phyloP scores from a whole-genome alignment of 495 filamentous ascomycete species.

The Glonium stellatum region DNA sequence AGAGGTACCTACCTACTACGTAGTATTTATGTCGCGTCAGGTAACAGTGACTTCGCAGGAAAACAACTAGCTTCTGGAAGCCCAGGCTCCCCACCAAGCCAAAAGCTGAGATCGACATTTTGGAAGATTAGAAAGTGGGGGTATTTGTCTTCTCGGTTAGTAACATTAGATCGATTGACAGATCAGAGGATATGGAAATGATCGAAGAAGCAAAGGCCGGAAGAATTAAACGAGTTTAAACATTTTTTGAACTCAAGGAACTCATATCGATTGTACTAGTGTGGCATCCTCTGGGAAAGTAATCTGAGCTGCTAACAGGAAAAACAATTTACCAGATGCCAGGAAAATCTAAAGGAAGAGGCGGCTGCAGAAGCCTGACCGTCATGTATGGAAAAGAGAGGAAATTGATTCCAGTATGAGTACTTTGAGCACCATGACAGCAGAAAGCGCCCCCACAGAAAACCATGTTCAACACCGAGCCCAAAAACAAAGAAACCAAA shows the following conservation, averaged over 20 bases:
- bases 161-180: too few species aligned
- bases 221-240: neutral
- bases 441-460: slow-evolving; percentile 12
- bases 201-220: too few species aligned
- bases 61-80: too few species aligned
- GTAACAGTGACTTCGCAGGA: too few species aligned
- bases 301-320: neutral
- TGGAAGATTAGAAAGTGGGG: too few species aligned
- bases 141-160: too few species aligned
- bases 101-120: too few species aligned
- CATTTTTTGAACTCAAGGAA: neutral
- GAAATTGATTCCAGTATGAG: slow-evolving; percentile 10
- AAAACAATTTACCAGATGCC: slow-evolving; percentile 2
- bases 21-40: too few species aligned
- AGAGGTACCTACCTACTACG: too few species aligned
- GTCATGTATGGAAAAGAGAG: slow-evolving; percentile 2
- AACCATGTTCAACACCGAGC: slow-evolving; percentile 26
- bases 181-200: too few species aligned
- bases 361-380: slow-evolving; percentile 2
- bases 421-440: slow-evolving; percentile 6
- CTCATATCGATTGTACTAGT: slow-evolving; percentile 2
- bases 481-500: slow-evolving; percentile 19
- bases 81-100: too few species aligned
- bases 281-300: neutral
- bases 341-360: slow-evolving; percentile 3